Percentiles rank a stretch among this genome's conserved stretches.
Conservation (phyloP, 1,284 basidiomycete genomes). For the Sphagnurus paluster region DNA sequence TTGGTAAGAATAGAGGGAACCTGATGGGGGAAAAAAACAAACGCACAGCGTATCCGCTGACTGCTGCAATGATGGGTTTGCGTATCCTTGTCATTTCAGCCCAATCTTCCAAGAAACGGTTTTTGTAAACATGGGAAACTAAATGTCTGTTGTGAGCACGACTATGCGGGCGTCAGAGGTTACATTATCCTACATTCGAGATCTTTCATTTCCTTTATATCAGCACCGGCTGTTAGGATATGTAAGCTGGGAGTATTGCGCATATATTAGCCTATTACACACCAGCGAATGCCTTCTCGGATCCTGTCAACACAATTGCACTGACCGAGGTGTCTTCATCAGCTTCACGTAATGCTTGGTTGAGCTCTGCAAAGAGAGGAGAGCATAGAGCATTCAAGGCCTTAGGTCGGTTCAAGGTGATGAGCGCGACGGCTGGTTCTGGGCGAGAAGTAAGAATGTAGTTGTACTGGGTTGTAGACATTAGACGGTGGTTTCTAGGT, state of each 20-base stretch:
- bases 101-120: constrained; percentile 92
- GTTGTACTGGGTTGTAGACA: constrained; percentile 54
- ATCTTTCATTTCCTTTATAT: constrained; percentile 94
- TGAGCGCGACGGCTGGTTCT: constrained; percentile 76
- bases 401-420: constrained; percentile 96
- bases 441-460: constrained; percentile 79
- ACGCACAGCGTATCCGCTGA: constrained; percentile 91
- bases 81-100: constrained; percentile 71
- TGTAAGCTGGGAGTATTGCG: neutral
- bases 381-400: constrained; percentile 91
- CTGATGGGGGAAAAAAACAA: neutral
- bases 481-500: constrained; percentile 29
- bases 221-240: constrained; percentile 66
- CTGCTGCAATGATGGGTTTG: constrained; percentile 96
- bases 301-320: constrained; percentile 93
- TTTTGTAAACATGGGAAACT: constrained; percentile 88
- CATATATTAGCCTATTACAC: constrained; percentile 16
- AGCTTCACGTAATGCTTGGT: constrained; percentile 71
- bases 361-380: constrained; percentile 78
- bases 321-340: constrained; percentile 74
- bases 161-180: neutral
- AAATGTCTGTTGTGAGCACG: constrained; percentile 1
- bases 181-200: constrained; percentile 80
- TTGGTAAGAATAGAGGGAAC: neutral
- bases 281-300: constrained; percentile 93